A percentile compares a stretch with the other conserved stretches of the same genome.
These are phyloP conservation scores for Debaryomycetaceae sp. DNA, from an alignment of 1,139 yeast species.

Conservation along the genomic window DNA sequence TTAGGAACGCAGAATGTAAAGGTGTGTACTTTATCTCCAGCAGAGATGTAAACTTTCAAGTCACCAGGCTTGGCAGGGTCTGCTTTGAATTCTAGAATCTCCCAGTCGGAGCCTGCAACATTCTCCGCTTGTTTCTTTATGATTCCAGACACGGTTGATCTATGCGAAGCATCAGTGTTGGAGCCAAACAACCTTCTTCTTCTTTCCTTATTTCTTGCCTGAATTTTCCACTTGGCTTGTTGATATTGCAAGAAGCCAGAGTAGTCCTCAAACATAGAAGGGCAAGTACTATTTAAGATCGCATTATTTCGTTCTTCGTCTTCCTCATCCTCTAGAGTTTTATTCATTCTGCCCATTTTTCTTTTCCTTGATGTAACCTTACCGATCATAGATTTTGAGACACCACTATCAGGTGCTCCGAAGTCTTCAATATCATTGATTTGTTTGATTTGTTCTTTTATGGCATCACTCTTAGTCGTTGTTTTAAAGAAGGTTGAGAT, in stretches of 20 bases:
- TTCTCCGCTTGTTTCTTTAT: constrained; percentile 75
- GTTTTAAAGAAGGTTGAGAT: constrained; percentile 56
- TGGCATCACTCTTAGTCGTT: constrained; percentile 29
- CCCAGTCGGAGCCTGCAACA: constrained; percentile 80
- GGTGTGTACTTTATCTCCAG: constrained; percentile 71
- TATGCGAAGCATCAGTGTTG: constrained; percentile 41
- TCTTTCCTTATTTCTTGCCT: constrained; percentile 65
- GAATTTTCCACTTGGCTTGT: constrained; percentile 82
- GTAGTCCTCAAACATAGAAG: constrained; percentile 73
- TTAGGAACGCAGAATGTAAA: constrained; percentile 74
- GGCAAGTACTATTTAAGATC: constrained; percentile 55
- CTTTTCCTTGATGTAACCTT: constrained; percentile 47
- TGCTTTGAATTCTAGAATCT: constrained; percentile 66
- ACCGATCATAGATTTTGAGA: constrained; percentile 38
- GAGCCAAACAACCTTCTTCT: constrained; percentile 79
- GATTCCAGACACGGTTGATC: constrained; percentile 63
- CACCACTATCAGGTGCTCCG: constrained; percentile 33
- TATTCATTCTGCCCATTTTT: constrained; percentile 21
- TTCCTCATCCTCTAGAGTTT: constrained; percentile 35
- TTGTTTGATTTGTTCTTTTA: constrained; percentile 23
- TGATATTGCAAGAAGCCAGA: constrained; percentile 72
- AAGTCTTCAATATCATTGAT: constrained; percentile 80
- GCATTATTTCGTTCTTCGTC: constrained; percentile 41
- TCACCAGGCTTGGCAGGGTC: constrained; percentile 67
- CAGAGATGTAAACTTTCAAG: constrained; percentile 66